A percentile compares a stretch with the other conserved stretches of the same genome.
These are phyloP conservation scores for Cystobasidium pallidum DNA, from an alignment of 1,284 basidiomycete species.

Conservation along the genomic window DNA sequence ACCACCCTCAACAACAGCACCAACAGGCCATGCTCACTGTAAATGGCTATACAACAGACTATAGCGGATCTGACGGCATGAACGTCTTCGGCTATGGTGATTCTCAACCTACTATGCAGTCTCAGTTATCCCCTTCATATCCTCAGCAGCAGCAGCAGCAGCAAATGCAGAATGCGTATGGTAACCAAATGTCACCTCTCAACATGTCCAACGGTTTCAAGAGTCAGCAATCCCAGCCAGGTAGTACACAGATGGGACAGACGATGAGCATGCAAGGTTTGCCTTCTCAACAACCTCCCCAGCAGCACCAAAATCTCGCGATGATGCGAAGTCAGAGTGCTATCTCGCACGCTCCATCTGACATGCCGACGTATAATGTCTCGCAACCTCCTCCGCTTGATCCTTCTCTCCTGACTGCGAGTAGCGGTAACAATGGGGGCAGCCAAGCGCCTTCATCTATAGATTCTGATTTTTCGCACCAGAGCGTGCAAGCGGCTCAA, in stretches of 20 bases:
- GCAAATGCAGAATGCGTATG: slow-evolving; percentile 12
- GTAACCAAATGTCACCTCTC: slow-evolving; percentile 11
- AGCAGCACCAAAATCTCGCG: slow-evolving; percentile 15
- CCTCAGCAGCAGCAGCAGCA: slow-evolving; percentile 16
- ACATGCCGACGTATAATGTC: slow-evolving; percentile 10
- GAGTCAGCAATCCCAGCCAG: slow-evolving; percentile 3
- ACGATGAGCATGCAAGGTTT: slow-evolving; percentile 24
- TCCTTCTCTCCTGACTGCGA: slow-evolving; percentile 10
- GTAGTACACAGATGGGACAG: slow-evolving; percentile 15
- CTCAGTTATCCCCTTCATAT: slow-evolving; percentile 18
- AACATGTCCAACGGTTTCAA: slow-evolving; percentile 12
- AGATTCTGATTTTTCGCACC: slow-evolving; percentile 30
- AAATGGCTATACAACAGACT: slow-evolving; percentile 6
- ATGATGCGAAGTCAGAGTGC: slow-evolving; percentile 24
- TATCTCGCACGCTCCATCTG: slow-evolving; percentile 23
- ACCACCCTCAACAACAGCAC: slow-evolving; percentile 26
- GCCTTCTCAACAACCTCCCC: slow-evolving; percentile 7
- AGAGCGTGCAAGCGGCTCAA: slow-evolving; percentile 2
- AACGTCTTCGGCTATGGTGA: slow-evolving; percentile 6
- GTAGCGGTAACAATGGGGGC: slow-evolving; percentile 13
- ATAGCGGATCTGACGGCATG: slow-evolving; percentile 1
- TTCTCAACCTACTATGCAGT: background rate
- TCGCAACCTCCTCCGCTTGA: slow-evolving; percentile 30
- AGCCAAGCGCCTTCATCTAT: slow-evolving; percentile 38
- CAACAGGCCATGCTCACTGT: slow-evolving; percentile 12